These are phyloP conservation scores for Funneliformis mosseae DNA, from an alignment of 192 early-diverging fungal genomes.

Conservation along the genomic window DNA sequence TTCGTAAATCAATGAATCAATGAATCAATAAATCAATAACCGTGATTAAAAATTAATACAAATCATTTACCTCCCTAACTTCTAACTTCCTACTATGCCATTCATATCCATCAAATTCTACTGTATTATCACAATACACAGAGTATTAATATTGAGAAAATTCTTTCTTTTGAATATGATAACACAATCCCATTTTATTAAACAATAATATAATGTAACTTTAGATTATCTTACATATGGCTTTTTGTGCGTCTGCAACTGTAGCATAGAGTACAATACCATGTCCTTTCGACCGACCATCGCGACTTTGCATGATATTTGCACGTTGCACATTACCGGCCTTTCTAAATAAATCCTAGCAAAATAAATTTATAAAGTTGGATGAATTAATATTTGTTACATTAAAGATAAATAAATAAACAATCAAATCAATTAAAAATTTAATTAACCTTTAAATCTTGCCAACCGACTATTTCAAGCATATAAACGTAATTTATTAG, in stretches of 20 bases:
- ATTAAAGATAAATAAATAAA: background rate
- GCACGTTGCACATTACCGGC: conserved; percentile 60
- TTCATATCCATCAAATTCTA: conserved; percentile 45
- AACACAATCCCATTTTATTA: background rate
- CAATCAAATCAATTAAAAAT: background rate
- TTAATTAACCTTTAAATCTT: conserved; percentile 26
- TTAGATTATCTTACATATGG: conserved; percentile 44
- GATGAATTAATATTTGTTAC: background rate
- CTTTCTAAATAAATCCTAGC: conserved; percentile 55
- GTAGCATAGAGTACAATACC: conserved; percentile 63
- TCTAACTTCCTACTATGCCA: conserved; percentile 47
- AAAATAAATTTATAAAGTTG: background rate
- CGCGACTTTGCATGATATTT: conserved; percentile 52
- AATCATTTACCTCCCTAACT: conserved; percentile 44
- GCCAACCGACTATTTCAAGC: conserved; percentile 30
- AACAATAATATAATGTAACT: background rate
- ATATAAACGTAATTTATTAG: background rate
- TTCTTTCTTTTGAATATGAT: background rate
- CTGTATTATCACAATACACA: conserved; percentile 29
- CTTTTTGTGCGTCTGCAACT: conserved; percentile 61
- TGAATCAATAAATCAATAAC: background rate
- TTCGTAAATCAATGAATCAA: background rate
- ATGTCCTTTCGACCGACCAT: conserved; percentile 67
- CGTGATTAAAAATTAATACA: background rate
- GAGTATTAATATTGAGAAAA: background rate